Base-by-base conservation (phyloP, 768 basidiomycete genomes). In the Amanita jacksonii region DNA sequence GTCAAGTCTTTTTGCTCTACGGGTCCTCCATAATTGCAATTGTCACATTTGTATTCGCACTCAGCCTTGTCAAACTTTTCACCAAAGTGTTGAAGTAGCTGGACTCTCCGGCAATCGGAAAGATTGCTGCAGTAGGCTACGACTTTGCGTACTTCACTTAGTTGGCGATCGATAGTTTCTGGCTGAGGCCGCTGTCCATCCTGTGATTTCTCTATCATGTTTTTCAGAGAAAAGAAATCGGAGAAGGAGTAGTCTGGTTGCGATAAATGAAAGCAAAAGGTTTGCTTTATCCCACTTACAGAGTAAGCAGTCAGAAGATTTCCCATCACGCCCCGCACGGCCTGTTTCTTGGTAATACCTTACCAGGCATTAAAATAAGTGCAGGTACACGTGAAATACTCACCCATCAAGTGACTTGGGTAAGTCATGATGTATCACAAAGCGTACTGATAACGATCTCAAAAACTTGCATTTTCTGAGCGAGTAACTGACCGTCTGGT, bases 271-370 rank as follows among this genome's bases (percentile, higher is more conserved):
- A 16, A 41, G 28, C 28, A 23, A 5, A 39, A 25, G 49, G 25
- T 23, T 38, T 22, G 16, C 5, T 23, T 5, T 25, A 40, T 8
- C 10, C 10, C 30, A 63, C 81, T 55, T 58, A 94, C 90, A 91
- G 8, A 98, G 74, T 9, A 96, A 61, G 61, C 96, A 99, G 40
- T 85, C 79, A 0, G 96, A 82, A 1, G 77, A 73, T 52, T 73
- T 60, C 4, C 89, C 90, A 56, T 99, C 96, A 47, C 96, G 77
- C 4, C 96, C 96, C 13, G 93, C 96, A 45, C 96, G 79, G 5
- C 96, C 96, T 0, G 94, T 98, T 65, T 99, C 96, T 65, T 98
- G 91, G 54, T 91, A 92, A 55, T 87, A 87, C 1, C 85, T 87
- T 37, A 34, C 45, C 28, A 33, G 54, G 30, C 15, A 42, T 28